Evolutionary conservation across 2,329 filamentous ascomycete genomes (phyloP), one percentile per base, ranked within the genome.

Genomic region (Phaeosphaeriaceae sp.): DNA sequence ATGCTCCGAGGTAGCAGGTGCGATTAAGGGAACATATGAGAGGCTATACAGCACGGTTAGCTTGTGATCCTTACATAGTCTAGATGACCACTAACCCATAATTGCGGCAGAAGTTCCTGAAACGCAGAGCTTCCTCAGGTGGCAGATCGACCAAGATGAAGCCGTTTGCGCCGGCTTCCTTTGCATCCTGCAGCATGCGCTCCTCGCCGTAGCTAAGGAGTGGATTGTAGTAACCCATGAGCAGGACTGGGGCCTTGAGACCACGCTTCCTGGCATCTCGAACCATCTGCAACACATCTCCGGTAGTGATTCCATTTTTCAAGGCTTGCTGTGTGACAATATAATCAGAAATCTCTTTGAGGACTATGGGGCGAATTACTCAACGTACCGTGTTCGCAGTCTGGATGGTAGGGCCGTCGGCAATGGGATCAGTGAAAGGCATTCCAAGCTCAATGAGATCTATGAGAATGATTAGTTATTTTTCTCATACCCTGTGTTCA

Each of bases 191-290:
- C 46, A 99, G 80, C 74, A 97, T 86, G 52, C 83, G 84, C 77
- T 96, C 92, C 77, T 99, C 94, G 45, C 94, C 94, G 72, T 97
- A 99, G 67, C 88, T 90, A 54, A 97, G 80, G 54, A 97, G 81
- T 1, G 94, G 94, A 79, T 99, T 99, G 79, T 96, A 99, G 83
- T 99, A 99, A 66, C 94, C 94, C 94, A 99, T 99, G 60, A 99
- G 83, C 69, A 99, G 78, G 34, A 99, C 84, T 0, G 94, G 94
- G 1, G 88, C 86, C 66, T 83, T 87, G 46, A 97, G 80, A 34
- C 94, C 94, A 54, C 82, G 83, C 62, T 83, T 81, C 66, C 94
- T 83, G 38, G 93, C 91, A 55, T 89, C 84, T 63, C 88, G 87
- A 53, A 97, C 88, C 81, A 96, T 93, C 66, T 89, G 82, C 33